phyloP scores from a whole-genome alignment of 768 basidiomycete species.

The Russula olivacea region DNA sequence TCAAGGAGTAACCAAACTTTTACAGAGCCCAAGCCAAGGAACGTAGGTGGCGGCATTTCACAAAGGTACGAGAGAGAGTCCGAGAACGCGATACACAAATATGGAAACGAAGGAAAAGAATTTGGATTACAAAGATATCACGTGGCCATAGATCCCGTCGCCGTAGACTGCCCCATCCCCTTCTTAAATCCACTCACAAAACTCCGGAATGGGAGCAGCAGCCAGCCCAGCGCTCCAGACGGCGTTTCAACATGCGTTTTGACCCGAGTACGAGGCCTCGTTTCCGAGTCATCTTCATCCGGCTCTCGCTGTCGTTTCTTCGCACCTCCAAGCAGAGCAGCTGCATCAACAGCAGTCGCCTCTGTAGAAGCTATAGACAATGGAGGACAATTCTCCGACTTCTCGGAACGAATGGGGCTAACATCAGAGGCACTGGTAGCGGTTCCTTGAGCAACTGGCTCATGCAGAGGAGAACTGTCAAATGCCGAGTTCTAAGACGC shows the following conservation, averaged over 20 bases:
- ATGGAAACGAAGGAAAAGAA: conserved; percentile 9
- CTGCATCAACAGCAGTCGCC: conserved; percentile 35
- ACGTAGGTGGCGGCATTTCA: conserved; percentile 13
- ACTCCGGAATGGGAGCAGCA: conserved; percentile 20
- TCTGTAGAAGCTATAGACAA: conserved; percentile 34
- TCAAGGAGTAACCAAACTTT: conserved; percentile 11
- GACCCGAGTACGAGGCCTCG: conserved; percentile 45
- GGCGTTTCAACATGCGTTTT: conserved; percentile 44
- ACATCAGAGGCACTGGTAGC: background rate
- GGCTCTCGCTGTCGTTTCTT: conserved; percentile 47
- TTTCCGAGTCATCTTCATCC: conserved; percentile 34
- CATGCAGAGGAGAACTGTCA: background rate
- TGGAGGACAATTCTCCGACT: conserved; percentile 23
- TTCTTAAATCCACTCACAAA: conserved; percentile 23
- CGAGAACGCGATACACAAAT: conserved; percentile 9
- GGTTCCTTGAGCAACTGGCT: background rate
- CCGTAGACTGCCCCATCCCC: conserved; percentile 1
- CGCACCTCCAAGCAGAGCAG: conserved; percentile 30
- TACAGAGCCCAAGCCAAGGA: conserved; percentile 20
- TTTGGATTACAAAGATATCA: conserved; percentile 5
- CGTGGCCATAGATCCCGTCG: conserved; percentile 5
- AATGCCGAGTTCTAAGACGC: background rate
- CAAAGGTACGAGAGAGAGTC: conserved; percentile 12
- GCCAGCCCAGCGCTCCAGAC: conserved; percentile 28
- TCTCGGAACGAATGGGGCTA: conserved; percentile 15